These are phyloP conservation scores for Syzygium aqueum DNA, from an alignment of 345 rosid species.

Conservation along the genomic window DNA sequence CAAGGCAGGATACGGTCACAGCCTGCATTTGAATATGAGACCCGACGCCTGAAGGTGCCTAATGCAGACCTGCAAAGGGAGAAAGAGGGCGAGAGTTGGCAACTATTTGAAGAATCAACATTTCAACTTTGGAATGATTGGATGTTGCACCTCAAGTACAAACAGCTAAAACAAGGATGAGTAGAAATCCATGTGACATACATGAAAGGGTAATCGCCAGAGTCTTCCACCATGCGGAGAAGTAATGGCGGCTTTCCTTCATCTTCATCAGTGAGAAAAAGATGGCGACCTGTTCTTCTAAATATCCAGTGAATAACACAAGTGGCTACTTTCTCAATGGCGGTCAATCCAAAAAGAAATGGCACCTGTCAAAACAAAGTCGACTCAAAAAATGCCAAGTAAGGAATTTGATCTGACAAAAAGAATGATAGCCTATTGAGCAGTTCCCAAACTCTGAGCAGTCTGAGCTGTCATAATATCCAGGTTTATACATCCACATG, in stretches of 20 bases:
- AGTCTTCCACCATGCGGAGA: slow-evolving; percentile 67
- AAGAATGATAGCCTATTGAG: not conserved
- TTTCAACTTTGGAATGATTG: not conserved
- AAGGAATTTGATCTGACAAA: not conserved
- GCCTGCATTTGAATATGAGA: slow-evolving; percentile 77
- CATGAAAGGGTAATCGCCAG: slow-evolving; percentile 58
- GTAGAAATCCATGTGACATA: slow-evolving; percentile 11
- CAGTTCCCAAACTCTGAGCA: not conserved
- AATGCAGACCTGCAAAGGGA: slow-evolving; percentile 73
- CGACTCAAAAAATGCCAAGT: not conserved
- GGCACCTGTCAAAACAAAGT: slow-evolving; percentile 59
- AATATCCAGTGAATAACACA: slow-evolving; percentile 89
- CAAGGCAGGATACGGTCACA: slow-evolving; percentile 73
- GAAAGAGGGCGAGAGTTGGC: not conserved
- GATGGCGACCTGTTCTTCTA: slow-evolving; percentile 90
- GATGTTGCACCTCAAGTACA: not conserved
- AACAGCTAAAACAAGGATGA: not conserved
- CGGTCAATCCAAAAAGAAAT: slow-evolving; percentile 89
- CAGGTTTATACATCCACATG: not conserved
- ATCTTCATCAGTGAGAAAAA: slow-evolving; percentile 80
- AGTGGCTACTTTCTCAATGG: slow-evolving; percentile 78
- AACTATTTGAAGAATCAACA: not conserved
- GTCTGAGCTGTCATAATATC: not conserved
- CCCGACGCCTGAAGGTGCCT: slow-evolving; percentile 69
- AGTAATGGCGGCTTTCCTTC: slow-evolving; percentile 82